These are phyloP conservation scores for Pascua guehoae DNA, from an alignment of 1,284 basidiomycete genomes.

Conservation along the genomic window DNA sequence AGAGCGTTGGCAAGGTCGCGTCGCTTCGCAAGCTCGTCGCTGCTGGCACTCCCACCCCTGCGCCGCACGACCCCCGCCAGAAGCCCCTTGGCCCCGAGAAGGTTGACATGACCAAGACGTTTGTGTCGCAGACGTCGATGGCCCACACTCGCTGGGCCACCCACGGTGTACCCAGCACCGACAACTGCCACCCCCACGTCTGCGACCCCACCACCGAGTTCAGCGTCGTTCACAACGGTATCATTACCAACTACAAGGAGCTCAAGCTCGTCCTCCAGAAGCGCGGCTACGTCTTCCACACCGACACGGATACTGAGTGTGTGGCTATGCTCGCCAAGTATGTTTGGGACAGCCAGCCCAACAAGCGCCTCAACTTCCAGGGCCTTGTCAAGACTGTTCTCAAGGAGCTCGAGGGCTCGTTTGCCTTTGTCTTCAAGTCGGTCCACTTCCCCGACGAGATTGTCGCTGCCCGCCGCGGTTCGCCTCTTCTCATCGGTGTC, in stretches of 20 bases:
- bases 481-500: slow-evolving; percentile 94
- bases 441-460: slow-evolving; percentile 93
- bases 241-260: slow-evolving; percentile 91
- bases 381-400: slow-evolving; percentile 91
- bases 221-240: slow-evolving; percentile 96
- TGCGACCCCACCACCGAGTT: slow-evolving; percentile 80
- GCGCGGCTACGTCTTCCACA: slow-evolving; percentile 89
- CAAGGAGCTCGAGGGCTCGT: slow-evolving; percentile 98
- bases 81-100: slow-evolving; percentile 16
- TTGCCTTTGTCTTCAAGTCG: slow-evolving; percentile 99
- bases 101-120: slow-evolving; percentile 76
- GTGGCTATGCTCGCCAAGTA: slow-evolving; percentile 96
- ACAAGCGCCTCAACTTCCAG: slow-evolving; percentile 85
- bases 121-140: slow-evolving; percentile 88
- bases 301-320: slow-evolving; percentile 97
- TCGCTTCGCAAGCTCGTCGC: slow-evolving; percentile 89
- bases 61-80: slow-evolving; percentile 3
- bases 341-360: slow-evolving; percentile 88
- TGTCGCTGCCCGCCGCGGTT: slow-evolving; percentile 93
- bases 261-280: slow-evolving; percentile 92
- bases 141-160: slow-evolving; percentile 99
- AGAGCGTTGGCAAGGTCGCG: slow-evolving; percentile 97
- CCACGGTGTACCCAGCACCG: slow-evolving; percentile 83
- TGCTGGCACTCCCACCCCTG: slow-evolving; percentile 53
- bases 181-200: slow-evolving; percentile 95